Evolutionary conservation across 345 rosid genomes (phyloP).

Genomic region (Pugionium cornutum): DNA sequence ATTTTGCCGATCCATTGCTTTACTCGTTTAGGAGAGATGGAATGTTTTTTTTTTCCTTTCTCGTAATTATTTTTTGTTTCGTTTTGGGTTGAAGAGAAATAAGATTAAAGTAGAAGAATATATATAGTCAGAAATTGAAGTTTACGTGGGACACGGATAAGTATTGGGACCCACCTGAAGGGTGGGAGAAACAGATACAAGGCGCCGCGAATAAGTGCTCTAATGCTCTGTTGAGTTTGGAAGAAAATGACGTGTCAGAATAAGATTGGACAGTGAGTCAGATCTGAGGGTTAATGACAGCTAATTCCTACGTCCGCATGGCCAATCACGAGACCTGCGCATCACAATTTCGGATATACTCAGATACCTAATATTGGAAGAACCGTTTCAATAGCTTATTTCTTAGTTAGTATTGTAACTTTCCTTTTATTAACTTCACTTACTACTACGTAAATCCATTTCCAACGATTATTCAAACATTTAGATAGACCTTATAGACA

Average conservation of each 20-base stretch:
- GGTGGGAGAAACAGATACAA: conserved; percentile 50
- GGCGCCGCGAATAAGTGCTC: conserved; percentile 48
- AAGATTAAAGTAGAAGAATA: background rate
- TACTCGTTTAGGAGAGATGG: background rate
- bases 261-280: background rate
- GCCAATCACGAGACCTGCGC: conserved; percentile 29
- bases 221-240: conserved; percentile 15
- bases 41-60: background rate
- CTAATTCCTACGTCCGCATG: conserved; percentile 43
- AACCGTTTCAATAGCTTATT: background rate
- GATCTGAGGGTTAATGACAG: conserved; percentile 37
- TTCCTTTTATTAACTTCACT: too few relatives aligned
- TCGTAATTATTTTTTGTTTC: too few relatives aligned
- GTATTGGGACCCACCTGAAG: conserved; percentile 14
- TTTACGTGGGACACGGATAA: background rate
- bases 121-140: conserved; percentile 26
- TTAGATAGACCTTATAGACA: too few relatives aligned
- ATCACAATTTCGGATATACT: conserved; percentile 49
- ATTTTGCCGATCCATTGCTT: conserved; percentile 31
- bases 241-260: conserved; percentile 40
- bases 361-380: conserved; percentile 3
- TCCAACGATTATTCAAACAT: too few relatives aligned
- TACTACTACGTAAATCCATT: too few relatives aligned
- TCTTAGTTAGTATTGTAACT: too few relatives aligned
- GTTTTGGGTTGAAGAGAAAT: background rate